Base-by-base conservation (phyloP, 139 green algal genomes). In the Volvox reticuliferus region DNA sequence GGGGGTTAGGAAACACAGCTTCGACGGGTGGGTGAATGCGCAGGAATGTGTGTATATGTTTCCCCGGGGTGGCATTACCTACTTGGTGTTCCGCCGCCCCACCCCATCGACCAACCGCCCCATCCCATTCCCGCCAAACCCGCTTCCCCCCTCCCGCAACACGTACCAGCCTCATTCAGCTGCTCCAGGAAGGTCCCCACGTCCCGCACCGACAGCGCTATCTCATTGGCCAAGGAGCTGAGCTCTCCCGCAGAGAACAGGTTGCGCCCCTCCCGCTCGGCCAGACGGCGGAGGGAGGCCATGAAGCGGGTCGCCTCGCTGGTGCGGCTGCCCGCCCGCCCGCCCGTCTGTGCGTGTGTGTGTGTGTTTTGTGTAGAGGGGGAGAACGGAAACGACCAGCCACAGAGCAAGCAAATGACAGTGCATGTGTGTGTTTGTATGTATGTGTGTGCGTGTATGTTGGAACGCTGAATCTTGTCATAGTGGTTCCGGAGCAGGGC, bases 121-220 rank as follows among this genome's bases (percentile, higher is more conserved):
- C 22, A 28, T 5, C 67, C 67, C 67, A 12, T 28, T 75, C 6
- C 12, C 67, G 12, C 67, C 2, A 2, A 36, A 14, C 73, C 24
- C 6, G 2, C 26, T n/a, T 35, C 73, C 28, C n/a, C 28, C 73
- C 28, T 80, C 28, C 73, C 17, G 77, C 77, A 2, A 36, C 77
- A 22, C 92, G 81, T 90, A 94, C 96, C 96, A 81, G 93, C 91
- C 61, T 98, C 97, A 37, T 98, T 98, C 12, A 99, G 92, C 32
- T 97, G 82, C 0, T 93, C 93, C 19, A 98, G 91, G 76, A 98
- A 93, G 0, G 88, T 80, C 6, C 69, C 61, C 35, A 97, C 88
- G 87, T 97, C 93, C 67, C 83, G 36, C 79, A 95, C 92, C 93
- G 89, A 50, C 65, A 95, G 84, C 17, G 62, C 91, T 2, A 98